Evolutionary conservation across 2,329 filamentous ascomycete genomes (phyloP).

Genomic region (Neocucurbitaria cava): DNA sequence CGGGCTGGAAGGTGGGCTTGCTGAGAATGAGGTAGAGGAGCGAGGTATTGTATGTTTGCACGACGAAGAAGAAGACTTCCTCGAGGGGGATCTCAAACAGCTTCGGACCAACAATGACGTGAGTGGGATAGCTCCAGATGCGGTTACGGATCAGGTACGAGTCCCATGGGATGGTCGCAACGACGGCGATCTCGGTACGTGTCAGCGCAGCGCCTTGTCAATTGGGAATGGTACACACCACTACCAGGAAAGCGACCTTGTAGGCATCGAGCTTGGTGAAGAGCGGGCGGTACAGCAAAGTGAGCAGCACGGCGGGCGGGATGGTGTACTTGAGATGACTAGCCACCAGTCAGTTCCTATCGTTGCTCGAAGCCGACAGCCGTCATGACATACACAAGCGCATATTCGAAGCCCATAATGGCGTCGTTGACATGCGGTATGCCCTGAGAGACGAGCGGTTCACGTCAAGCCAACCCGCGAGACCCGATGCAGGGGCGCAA

Average conservation of each 20-base stretch:
- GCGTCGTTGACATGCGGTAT: conserved; percentile 7
- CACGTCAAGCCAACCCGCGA: neutral
- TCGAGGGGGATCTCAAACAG: conserved; percentile 72
- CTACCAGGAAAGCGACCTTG: conserved; percentile 67
- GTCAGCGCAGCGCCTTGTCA: conserved; percentile 27
- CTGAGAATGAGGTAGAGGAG: conserved; percentile 72
- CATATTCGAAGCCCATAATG: conserved; percentile 67
- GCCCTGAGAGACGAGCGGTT: conserved; percentile 14
- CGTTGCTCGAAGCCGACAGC: conserved; percentile 2
- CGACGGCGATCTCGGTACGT: conserved; percentile 63
- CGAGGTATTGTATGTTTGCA: conserved; percentile 77
- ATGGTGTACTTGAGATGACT: conserved; percentile 73
- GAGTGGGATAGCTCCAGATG: conserved; percentile 74
- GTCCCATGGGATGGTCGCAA: conserved; percentile 77
- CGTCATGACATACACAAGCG: conserved; percentile 63
- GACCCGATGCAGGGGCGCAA: conserved; percentile 21
- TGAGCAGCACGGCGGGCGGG: conserved; percentile 66
- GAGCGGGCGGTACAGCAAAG: conserved; percentile 66
- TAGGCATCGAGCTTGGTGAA: conserved; percentile 68
- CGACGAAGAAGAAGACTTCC: conserved; percentile 78
- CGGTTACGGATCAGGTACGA: conserved; percentile 72
- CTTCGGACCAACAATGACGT: conserved; percentile 68
- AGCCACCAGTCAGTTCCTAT: conserved; percentile 19
- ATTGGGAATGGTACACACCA: conserved; percentile 41
- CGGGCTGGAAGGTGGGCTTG: conserved; percentile 66